A percentile compares a stretch with the other conserved stretches of the same genome.
Evolutionary conservation across 2,329 filamentous ascomycete species (phyloP).

Genomic region (Monilinia fructicola): DNA sequence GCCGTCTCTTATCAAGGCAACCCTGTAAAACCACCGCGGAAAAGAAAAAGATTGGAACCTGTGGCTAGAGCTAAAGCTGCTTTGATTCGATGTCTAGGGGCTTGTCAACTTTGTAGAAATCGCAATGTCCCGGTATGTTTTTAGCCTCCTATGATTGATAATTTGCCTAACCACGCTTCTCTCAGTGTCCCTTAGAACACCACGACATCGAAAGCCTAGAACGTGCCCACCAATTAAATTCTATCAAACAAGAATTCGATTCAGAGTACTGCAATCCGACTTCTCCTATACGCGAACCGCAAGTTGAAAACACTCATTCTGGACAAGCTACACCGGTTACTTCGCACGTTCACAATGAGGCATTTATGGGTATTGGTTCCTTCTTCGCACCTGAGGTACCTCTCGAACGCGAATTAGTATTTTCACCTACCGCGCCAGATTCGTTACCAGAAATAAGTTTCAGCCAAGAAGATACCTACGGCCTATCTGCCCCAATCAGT

Average conservation of each 20-base stretch:
- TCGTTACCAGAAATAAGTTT: slow-evolving; percentile 20
- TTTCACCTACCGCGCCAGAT: slow-evolving; percentile 24
- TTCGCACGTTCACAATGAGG: slow-evolving; percentile 24
- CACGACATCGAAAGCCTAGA: slow-evolving; percentile 37
- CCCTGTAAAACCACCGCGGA: slow-evolving; percentile 29
- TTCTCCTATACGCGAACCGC: slow-evolving; percentile 22
- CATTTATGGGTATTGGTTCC: slow-evolving; percentile 32
- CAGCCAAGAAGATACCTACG: slow-evolving; percentile 11
- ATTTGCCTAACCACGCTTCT: not conserved
- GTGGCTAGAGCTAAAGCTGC: slow-evolving; percentile 36
- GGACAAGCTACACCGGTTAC: slow-evolving; percentile 22
- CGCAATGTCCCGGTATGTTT: slow-evolving; percentile 29
- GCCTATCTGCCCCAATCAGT: slow-evolving; percentile 13
- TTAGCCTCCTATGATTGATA: slow-evolving; percentile 22
- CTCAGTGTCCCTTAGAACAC: slow-evolving; percentile 37
- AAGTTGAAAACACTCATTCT: slow-evolving; percentile 23
- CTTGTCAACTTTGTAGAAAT: slow-evolving; percentile 32
- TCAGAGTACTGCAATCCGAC: not conserved
- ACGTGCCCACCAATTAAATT: slow-evolving; percentile 21
- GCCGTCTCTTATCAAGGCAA: slow-evolving; percentile 34
- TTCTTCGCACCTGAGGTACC: not conserved
- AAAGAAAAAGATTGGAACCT: slow-evolving; percentile 31
- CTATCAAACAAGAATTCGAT: slow-evolving; percentile 5
- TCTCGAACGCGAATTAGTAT: not conserved
- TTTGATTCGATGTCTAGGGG: slow-evolving; percentile 35